Percentiles rank a stretch among this genome's conserved stretches.
Evolutionary conservation across 2,329 filamentous ascomycete species (phyloP).

Genomic region (Pseudopyricularia javanii): DNA sequence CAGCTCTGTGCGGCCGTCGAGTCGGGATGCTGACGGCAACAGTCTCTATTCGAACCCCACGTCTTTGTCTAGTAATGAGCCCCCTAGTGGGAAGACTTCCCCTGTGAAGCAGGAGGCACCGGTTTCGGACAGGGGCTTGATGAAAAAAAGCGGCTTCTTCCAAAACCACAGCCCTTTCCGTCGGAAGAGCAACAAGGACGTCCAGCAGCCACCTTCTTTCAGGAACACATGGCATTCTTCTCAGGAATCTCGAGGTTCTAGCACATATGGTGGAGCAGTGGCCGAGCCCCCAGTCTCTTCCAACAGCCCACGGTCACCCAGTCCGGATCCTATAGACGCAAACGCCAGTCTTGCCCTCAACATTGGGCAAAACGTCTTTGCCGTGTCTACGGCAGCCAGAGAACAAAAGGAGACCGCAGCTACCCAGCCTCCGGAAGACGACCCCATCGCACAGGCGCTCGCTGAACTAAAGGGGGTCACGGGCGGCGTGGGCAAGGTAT

Average conservation of each 20-base stretch:
- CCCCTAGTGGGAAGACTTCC: slow-evolving; percentile 59
- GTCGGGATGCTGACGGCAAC: slow-evolving; percentile 78
- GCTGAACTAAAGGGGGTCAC: slow-evolving; percentile 81
- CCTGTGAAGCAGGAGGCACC: slow-evolving; percentile 53
- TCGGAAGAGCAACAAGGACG: slow-evolving; percentile 76
- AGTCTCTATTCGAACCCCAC: slow-evolving; percentile 87
- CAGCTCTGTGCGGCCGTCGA: slow-evolving; percentile 63
- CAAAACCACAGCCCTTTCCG: slow-evolving; percentile 87
- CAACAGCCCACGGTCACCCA: slow-evolving; percentile 32
- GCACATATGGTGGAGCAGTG: slow-evolving; percentile 7
- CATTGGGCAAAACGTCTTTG: slow-evolving; percentile 90
- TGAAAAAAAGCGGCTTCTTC: slow-evolving; percentile 76
- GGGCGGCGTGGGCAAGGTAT: slow-evolving; percentile 60
- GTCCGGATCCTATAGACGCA: slow-evolving; percentile 80
- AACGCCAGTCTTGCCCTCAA: slow-evolving; percentile 88
- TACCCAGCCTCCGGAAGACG: slow-evolving; percentile 46
- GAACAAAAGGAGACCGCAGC: slow-evolving; percentile 27
- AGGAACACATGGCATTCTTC: slow-evolving; percentile 49
- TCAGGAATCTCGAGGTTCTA: slow-evolving; percentile 10
- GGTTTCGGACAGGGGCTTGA: slow-evolving; percentile 52
- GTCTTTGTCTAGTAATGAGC: slow-evolving; percentile 78
- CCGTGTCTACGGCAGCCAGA: slow-evolving; percentile 70
- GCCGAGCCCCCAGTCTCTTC: slow-evolving; percentile 18
- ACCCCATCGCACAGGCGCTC: slow-evolving; percentile 85
- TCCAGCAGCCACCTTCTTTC: slow-evolving; percentile 25